Evolutionary conservation across 2,329 filamentous ascomycete genomes (phyloP).

Genomic region (Atkinsonella texensis): DNA sequence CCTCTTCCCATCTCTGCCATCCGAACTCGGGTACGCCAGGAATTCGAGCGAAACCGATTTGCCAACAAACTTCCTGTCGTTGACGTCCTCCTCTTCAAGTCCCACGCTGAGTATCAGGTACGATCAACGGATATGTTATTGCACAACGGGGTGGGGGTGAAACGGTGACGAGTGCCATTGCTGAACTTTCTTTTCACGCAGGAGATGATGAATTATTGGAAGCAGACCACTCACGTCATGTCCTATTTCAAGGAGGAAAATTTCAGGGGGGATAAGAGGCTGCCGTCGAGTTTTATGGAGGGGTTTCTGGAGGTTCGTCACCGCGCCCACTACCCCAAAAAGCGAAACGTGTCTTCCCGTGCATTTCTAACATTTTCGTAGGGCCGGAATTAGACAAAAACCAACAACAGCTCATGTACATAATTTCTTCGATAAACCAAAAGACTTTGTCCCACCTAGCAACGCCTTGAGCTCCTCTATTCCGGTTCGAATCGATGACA

Average conservation of each 20-base stretch:
- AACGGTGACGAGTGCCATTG: neutral
- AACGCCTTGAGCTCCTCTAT: slow-evolving; percentile 20
- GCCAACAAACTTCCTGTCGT: slow-evolving; percentile 80
- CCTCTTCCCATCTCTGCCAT: slow-evolving; percentile 78
- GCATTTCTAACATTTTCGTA: slow-evolving; percentile 17
- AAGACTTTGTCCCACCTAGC: slow-evolving; percentile 12
- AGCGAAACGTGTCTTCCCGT: neutral
- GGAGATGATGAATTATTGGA: slow-evolving; percentile 99
- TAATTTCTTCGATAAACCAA: slow-evolving; percentile 16
- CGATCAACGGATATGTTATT: slow-evolving; percentile 21
- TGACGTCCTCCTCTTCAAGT: slow-evolving; percentile 83
- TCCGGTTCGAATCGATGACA: slow-evolving; percentile 4
- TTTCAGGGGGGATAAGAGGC: slow-evolving; percentile 60
- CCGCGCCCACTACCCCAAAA: neutral
- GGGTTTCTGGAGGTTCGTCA: slow-evolving; percentile 81
- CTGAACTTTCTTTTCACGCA: slow-evolving; percentile 23
- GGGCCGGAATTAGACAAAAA: slow-evolving; percentile 41
- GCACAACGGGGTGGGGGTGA: neutral
- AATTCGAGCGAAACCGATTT: slow-evolving; percentile 92
- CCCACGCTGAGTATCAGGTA: slow-evolving; percentile 90
- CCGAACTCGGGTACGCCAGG: slow-evolving; percentile 87
- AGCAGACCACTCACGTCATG: slow-evolving; percentile 90
- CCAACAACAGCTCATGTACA: slow-evolving; percentile 21
- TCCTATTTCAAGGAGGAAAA: slow-evolving; percentile 88
- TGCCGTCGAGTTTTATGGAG: slow-evolving; percentile 84